These are phyloP conservation scores for Curvularia lunata DNA, from an alignment of 2,329 filamentous ascomycete genomes.

Conservation along the genomic window DNA sequence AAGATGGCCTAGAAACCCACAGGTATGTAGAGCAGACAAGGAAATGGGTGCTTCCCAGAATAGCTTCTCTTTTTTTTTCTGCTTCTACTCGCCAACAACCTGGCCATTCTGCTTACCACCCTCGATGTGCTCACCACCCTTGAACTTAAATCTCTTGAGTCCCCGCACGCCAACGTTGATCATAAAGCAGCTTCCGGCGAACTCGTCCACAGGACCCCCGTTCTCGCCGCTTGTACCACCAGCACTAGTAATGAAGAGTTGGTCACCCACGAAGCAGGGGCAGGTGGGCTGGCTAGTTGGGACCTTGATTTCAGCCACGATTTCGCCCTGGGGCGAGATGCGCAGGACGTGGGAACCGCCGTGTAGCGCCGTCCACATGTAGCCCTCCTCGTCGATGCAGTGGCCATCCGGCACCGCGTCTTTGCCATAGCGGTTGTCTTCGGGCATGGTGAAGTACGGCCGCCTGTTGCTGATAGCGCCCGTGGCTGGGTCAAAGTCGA, in stretches of 20 bases:
- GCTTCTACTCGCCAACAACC: slow-evolving; percentile 35
- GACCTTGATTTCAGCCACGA: slow-evolving; percentile 76
- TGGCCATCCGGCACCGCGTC: slow-evolving; percentile 77
- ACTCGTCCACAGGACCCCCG: slow-evolving; percentile 68
- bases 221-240: slow-evolving; percentile 52
- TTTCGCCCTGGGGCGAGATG: slow-evolving; percentile 70
- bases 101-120: slow-evolving; percentile 39
- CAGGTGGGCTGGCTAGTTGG: slow-evolving; percentile 84
- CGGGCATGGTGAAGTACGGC: slow-evolving; percentile 73
- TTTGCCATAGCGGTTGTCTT: slow-evolving; percentile 57
- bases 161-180: slow-evolving; percentile 78
- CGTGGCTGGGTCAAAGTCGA: slow-evolving; percentile 71
- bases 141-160: slow-evolving; percentile 47
- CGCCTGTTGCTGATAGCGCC: slow-evolving; percentile 72
- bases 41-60: neutral
- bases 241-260: slow-evolving; percentile 81
- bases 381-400: slow-evolving; percentile 81
- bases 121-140: slow-evolving; percentile 38
- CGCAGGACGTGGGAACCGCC: slow-evolving; percentile 77
- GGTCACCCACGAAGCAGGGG: slow-evolving; percentile 75
- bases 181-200: slow-evolving; percentile 74
- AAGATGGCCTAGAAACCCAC: neutral
- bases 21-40: neutral
- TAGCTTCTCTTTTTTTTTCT: slow-evolving; percentile 25
- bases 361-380: slow-evolving; percentile 88